Evolutionary conservation across 106 monocot genomes (phyloP).

Genomic region (Apostasia shenzhenica): DNA sequence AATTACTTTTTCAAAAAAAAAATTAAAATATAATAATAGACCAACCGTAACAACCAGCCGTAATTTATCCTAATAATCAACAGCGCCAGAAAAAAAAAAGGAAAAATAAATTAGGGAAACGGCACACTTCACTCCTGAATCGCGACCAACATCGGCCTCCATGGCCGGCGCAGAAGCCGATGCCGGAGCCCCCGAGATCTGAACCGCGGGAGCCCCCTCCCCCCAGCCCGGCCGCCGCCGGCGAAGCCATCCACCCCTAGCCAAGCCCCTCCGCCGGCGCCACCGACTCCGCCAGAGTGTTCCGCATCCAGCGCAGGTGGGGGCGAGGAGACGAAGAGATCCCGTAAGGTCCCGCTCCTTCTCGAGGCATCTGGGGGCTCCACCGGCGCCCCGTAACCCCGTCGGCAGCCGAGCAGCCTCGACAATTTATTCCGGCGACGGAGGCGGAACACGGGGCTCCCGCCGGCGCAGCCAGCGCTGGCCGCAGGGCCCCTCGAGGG

Average conservation of each 20-base stretch:
- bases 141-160: not conserved
- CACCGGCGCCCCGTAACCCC: not conserved
- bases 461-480: not conserved
- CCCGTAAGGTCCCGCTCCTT: not conserved
- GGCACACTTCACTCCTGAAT: not conserved
- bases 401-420: not conserved
- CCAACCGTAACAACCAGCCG: no score
- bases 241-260: not conserved
- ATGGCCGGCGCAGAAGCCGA: not conserved
- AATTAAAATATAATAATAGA: no score
- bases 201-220: not conserved
- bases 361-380: not conserved
- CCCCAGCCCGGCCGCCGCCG: not conserved
- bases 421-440: not conserved
- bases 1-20: no score
- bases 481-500: not conserved
- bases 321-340: not conserved
- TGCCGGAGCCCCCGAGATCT: slow-evolving; percentile 1
- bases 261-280: not conserved
- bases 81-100: no score
- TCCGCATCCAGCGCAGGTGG: not conserved
- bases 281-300: not conserved
- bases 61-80: no score
- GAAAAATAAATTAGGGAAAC: no score
- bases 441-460: not conserved